Base-by-base conservation (phyloP, 2,329 filamentous ascomycete genomes). In the Colletotrichum chlorophyti region DNA sequence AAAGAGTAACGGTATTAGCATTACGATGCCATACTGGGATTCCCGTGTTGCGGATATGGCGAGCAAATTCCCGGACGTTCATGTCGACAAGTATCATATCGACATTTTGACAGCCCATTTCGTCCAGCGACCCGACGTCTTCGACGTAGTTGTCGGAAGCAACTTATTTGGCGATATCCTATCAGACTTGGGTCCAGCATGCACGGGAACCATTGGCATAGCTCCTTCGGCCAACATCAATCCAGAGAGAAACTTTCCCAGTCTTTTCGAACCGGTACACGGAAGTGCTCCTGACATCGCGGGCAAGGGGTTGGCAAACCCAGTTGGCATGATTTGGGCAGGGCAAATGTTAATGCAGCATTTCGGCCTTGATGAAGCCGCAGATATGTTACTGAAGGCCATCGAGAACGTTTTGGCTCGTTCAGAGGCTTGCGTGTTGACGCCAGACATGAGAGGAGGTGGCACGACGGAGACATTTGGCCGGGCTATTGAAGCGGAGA, bases 281-380 rank as follows among this genome's bases (percentile, higher is more conserved):
- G 89, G 88, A 77, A 84, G 69, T 49, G 90, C 89, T 2, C 89
- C 90, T 10, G 89, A 92, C 65, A 91, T 92, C 63, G 84, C 86
- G 7, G 89, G 89, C 54, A 82, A 89, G 69, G 86, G 86, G 34
- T 80, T 90, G 37, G 88, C 89, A 51, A 91, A 92, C 74, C 89
- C 89, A 0, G 81, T 91, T 29, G 89, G 88, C 1, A 85, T 87
- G 64, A 85, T 91, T 27, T 79, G 91, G 34, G 91, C 87, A 46
- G 74, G 90, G 23, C 87, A 87, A 53, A 89, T 92, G 88, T 84
- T 92, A 80, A 78, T 92, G 63, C 85, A 90, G 68, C 91, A 91
- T 74, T 91, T 48, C 21, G 51, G 51, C 11, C 40, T 43, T 15
- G 34, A 21, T 5, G 51, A 50, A 1, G 57, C 51, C 2, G 57